Base-by-base conservation (phyloP, 805 yeast genomes). In the Grigorovia jiainica region DNA sequence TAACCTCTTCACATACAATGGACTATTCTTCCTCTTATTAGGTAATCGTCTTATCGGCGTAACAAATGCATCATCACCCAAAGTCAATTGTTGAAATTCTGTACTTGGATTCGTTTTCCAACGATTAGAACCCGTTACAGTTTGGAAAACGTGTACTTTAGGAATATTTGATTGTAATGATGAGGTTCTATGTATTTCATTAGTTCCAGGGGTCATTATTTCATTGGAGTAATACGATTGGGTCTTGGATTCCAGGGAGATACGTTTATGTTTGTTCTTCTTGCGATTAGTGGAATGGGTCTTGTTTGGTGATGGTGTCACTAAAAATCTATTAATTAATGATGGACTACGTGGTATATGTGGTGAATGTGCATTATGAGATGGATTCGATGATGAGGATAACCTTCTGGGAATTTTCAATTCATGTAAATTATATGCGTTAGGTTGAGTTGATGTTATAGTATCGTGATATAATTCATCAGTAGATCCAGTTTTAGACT, bases 311-410 rank as follows among this genome's bases (percentile, higher is more conserved):
- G 35, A 36, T 8, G 43, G 38, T 5, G 52, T 49, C 32, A 47
- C 42, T 33, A 52, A 33, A n/a, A 48, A 36, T 17, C 49, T 49
- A 30, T 45, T 49, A 32, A 52, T 35, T 20, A 52, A 36, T 5
- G 59, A 56, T 2, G 52, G 52, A 27, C 52, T 51, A 39, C 42
- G 31, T 9, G 48, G 48, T 13, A 41, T 10, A 27, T 37, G 46
- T 24, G 36, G 39, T 15, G 39, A 42, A 9, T 39, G 19, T 31
- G 25, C 16, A 8, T 17, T n/a, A 10, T 8, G 15, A 2, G 39
- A 29, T 16, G 39, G 29, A 15, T 25, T 25, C 5, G 24, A n/a
- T 27, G 38, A 17, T 16, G 15, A 13, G 16, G 45, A 36, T 13
- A 45, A 29, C 45, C 46, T 35, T 42, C 40, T 16, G 43, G 50